phyloP scores from a whole-genome alignment of 2,329 filamentous ascomycete species.

The Pyricularia pennisetigena region DNA sequence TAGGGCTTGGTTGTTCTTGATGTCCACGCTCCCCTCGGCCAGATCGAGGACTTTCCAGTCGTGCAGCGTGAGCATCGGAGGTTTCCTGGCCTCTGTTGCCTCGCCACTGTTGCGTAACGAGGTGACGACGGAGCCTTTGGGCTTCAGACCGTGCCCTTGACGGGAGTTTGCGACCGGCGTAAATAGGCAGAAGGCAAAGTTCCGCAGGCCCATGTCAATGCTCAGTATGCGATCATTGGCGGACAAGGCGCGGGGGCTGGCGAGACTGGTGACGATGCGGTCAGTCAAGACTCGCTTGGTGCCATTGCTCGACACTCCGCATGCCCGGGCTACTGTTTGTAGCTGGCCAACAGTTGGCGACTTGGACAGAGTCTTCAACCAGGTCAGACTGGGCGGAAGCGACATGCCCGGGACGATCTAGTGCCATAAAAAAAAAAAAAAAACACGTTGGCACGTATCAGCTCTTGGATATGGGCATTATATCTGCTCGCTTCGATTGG shows the following conservation, averaged over 20 bases:
- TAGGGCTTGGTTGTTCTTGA: slow-evolving; percentile 20
- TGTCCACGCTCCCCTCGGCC: not conserved
- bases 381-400: not conserved
- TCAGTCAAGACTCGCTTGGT: slow-evolving; percentile 44
- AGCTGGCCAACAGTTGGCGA: slow-evolving; percentile 41
- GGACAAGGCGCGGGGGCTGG: slow-evolving; percentile 12
- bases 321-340: slow-evolving; percentile 47
- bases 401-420: not conserved
- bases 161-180: slow-evolving; percentile 4
- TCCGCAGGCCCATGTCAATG: slow-evolving; percentile 78
- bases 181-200: slow-evolving; percentile 65
- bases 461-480: not conserved
- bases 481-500: not conserved
- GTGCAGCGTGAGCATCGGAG: slow-evolving; percentile 7
- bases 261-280: slow-evolving; percentile 28
- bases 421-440: not conserved
- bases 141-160: slow-evolving; percentile 12
- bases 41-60: slow-evolving; percentile 13
- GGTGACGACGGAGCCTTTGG: not conserved
- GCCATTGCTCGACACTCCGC: slow-evolving; percentile 48
- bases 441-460: not conserved
- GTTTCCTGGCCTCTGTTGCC: not conserved
- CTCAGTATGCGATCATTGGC: slow-evolving; percentile 50
- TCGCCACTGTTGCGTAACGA: not conserved
- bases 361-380: slow-evolving; percentile 2